phyloP scores from a whole-genome alignment of 2,329 filamentous ascomycete species.

The Talaromyces sp. region DNA sequence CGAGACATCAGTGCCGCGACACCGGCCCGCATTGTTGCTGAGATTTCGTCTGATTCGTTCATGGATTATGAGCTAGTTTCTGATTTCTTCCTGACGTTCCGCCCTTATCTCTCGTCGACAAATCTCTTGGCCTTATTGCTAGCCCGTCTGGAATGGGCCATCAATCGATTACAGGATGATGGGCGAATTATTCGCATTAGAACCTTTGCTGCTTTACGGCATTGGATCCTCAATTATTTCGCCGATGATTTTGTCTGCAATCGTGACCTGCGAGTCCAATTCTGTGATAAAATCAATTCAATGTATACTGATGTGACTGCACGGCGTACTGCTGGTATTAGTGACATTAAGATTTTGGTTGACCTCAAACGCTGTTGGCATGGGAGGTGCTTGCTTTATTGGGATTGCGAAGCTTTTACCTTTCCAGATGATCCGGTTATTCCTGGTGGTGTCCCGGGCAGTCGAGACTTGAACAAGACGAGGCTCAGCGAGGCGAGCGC shows the following conservation, averaged over 20 bases:
- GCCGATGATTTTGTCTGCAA: constrained; percentile 85
- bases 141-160: constrained; percentile 79
- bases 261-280: constrained; percentile 65
- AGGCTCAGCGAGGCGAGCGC: constrained; percentile 32
- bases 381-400: constrained; percentile 81
- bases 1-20: constrained; percentile 83
- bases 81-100: constrained; percentile 95
- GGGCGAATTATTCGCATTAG: constrained; percentile 80
- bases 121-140: constrained; percentile 80
- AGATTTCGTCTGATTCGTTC: constrained; percentile 93
- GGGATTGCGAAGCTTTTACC: constrained; percentile 69
- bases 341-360: constrained; percentile 77
- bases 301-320: constrained; percentile 50
- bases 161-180: constrained; percentile 71
- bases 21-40: constrained; percentile 82
- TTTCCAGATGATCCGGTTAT: constrained; percentile 62
- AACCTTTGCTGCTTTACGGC: constrained; percentile 13
- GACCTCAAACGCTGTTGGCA: constrained; percentile 98
- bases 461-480: constrained; percentile 44
- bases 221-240: constrained; percentile 58
- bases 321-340: constrained; percentile 49
- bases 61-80: constrained; percentile 95
- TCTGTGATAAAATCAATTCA: constrained; percentile 73
- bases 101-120: constrained; percentile 71
- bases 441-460: constrained; percentile 68